Evolutionary conservation across 345 rosid species (phyloP).

Genomic region (Punica granatum): DNA sequence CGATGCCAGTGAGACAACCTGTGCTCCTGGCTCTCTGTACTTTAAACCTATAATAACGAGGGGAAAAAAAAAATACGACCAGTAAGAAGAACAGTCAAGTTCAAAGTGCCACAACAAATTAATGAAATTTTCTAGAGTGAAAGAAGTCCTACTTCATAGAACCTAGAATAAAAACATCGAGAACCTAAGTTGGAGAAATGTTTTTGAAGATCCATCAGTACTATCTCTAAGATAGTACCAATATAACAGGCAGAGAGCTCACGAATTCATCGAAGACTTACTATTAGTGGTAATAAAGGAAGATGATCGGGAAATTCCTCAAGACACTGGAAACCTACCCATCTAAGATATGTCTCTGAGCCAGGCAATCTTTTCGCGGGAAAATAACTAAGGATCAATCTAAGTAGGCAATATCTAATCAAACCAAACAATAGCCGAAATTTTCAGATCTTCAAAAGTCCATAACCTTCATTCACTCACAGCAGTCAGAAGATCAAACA

Average conservation of each 20-base stretch:
- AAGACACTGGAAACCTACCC: not conserved
- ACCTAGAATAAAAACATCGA: too few relatives aligned
- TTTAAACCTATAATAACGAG: not conserved
- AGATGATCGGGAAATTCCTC: not conserved
- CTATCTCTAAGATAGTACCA: not conserved
- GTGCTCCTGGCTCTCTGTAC: not conserved
- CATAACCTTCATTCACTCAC: not conserved
- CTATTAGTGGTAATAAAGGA: not conserved
- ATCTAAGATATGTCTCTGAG: not conserved
- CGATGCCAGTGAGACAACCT: not conserved
- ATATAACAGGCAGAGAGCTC: not conserved
- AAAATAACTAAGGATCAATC: not conserved
- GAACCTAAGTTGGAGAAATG: not conserved
- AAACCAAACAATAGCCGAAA: not conserved
- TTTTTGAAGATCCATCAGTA: not conserved
- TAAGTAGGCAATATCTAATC: not conserved
- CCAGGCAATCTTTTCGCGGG: not conserved
- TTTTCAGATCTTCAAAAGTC: not conserved
- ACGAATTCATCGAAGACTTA: not conserved
- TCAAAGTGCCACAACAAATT: not conserved
- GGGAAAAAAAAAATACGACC: not conserved
- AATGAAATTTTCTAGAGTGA: not conserved
- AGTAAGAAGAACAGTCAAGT: not conserved
- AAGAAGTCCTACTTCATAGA: not conserved
- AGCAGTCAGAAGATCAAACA: not conserved